These are phyloP conservation scores for Cercis canadensis DNA, from an alignment of 306 rosid species.

Conservation along the genomic window DNA sequence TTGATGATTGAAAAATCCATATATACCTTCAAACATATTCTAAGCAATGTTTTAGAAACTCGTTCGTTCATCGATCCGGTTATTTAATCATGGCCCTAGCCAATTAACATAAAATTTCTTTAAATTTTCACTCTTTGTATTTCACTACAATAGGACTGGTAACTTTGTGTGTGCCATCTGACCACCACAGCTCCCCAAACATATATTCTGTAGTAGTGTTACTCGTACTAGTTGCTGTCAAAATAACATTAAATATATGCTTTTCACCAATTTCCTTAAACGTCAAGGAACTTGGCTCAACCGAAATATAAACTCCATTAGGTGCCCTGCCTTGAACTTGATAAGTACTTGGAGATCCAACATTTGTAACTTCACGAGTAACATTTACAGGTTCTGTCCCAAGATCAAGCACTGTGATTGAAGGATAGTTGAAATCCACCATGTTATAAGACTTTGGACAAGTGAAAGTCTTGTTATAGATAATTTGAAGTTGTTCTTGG, in stretches of 20 bases:
- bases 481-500: conserved; percentile 6
- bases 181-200: conserved; percentile 35
- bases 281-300: conserved; percentile 37
- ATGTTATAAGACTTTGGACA: conserved; percentile 50
- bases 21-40: too few species aligned
- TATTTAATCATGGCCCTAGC: too few species aligned
- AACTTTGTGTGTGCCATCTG: not conserved
- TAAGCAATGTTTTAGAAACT: too few species aligned
- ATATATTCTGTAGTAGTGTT: conserved; percentile 8
- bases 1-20: too few species aligned
- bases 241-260: conserved; percentile 40
- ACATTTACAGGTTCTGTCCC: conserved; percentile 17
- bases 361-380: conserved; percentile 54
- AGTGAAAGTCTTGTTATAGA: conserved; percentile 16
- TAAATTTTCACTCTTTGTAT: conserved; percentile 24
- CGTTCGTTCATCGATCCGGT: too few species aligned
- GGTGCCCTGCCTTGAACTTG: conserved; percentile 39
- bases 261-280: conserved; percentile 47
- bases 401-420: conserved; percentile 50
- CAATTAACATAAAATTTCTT: too few species aligned
- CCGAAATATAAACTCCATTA: conserved; percentile 24
- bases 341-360: conserved; percentile 49
- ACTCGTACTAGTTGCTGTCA: too few species aligned
- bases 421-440: conserved; percentile 65
- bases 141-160: conserved; percentile 29